Evolutionary conservation across 2,329 filamentous ascomycete genomes (phyloP).

Genomic region (Paecilomyces sp.): DNA sequence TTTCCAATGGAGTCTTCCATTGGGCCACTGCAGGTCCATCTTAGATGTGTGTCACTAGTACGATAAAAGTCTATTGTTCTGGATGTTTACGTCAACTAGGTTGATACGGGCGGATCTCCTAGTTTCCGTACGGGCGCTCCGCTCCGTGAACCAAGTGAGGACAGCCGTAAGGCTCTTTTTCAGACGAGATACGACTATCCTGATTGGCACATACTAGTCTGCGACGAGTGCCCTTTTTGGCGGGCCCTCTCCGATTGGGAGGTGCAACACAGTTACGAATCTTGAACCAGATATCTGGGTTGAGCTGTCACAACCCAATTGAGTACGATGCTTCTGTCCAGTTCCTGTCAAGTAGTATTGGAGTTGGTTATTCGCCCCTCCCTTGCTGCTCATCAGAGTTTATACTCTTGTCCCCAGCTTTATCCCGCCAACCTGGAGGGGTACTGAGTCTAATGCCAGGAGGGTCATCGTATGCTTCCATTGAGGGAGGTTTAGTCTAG

Average conservation of each 20-base stretch:
- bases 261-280: neutral
- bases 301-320: neutral
- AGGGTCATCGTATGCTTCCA: neutral
- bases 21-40: neutral
- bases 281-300: neutral
- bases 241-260: neutral
- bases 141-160: neutral
- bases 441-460: neutral
- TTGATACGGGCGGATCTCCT: neutral
- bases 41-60: neutral
- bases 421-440: neutral
- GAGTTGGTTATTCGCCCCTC: constrained; percentile 11
- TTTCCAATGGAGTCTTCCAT: too few relatives aligned
- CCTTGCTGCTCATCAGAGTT: constrained; percentile 12
- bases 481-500: neutral
- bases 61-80: neutral
- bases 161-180: neutral
- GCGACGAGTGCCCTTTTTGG: neutral
- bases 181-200: neutral
- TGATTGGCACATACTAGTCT: neutral
- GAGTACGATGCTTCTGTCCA: neutral
- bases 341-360: neutral
- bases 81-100: neutral
- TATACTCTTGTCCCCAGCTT: neutral
- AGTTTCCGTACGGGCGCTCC: neutral